phyloP scores from a whole-genome alignment of 306 rosid species.

The Mucuna pruriens region DNA sequence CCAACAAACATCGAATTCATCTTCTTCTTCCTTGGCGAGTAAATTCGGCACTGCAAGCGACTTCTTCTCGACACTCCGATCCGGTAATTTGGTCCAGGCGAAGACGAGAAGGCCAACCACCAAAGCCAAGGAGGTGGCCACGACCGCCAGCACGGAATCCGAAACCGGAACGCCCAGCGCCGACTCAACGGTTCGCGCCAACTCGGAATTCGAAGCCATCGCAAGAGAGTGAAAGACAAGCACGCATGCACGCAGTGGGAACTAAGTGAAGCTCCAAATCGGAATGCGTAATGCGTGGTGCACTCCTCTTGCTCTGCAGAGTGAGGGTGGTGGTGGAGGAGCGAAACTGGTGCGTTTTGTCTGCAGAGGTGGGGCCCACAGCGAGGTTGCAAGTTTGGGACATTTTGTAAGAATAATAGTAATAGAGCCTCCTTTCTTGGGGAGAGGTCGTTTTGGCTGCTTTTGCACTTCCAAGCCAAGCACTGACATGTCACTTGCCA shows the following conservation, averaged over 20 bases:
- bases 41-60: constrained; percentile 61
- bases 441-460: no score
- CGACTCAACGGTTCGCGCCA: constrained; percentile 48
- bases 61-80: constrained; percentile 55
- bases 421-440: neutral
- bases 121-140: constrained; percentile 57
- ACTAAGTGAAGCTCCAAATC: neutral
- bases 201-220: constrained; percentile 52
- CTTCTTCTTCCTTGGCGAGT: constrained; percentile 54
- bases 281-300: neutral
- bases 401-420: no score
- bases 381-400: neutral
- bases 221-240: neutral
- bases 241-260: no score
- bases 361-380: constrained; percentile 9
- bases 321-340: neutral
- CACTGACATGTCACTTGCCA: neutral
- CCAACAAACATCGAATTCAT: constrained; percentile 53
- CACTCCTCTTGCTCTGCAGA: neutral
- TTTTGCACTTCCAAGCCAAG: neutral
- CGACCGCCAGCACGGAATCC: constrained; percentile 53
- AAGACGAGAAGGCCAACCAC: constrained; percentile 60
- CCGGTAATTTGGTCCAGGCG: constrained; percentile 59
- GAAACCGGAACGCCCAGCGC: constrained; percentile 59
- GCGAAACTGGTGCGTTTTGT: neutral